Evolutionary conservation across 2,329 filamentous ascomycete genomes (phyloP), one percentile per base, ranked within the genome.

Genomic region (Cercospora nicotianae): DNA sequence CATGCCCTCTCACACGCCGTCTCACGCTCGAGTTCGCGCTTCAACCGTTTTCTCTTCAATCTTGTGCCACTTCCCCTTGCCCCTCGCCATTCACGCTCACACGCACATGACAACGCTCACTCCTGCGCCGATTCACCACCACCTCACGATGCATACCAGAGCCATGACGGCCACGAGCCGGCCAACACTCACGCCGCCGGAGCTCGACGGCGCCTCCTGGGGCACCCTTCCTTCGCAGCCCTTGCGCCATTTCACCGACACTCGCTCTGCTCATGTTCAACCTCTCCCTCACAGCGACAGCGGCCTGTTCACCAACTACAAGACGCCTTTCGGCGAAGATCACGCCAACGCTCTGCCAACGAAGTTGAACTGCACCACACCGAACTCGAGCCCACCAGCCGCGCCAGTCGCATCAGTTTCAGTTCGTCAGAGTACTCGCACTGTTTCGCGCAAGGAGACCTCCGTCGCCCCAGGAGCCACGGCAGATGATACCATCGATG

Each of bases 401-500:
- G 28, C 30, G 10, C n/a, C 28, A 16, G 36, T 39, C 36, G 36
- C 36, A n/a, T 39, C 36, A 3, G 36, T 39, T 7, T 3, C 36
- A 8, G 16, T 39, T 33, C 55, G 30, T 16, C 55, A 59, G 26
- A 20, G 28, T n/a, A 16, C 55, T 10, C 55, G 30, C 55, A 59
- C n/a, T 6, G n/a, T 7, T n/a, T 36, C 55, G 12, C 30, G 55
- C 28, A 20, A 45, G 3, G 42, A 30, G 1, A 18, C 12, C 2
- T 28, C 36, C 36, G 16, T 23, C 23, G 16, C 16, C 7, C 60
- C 33, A n/a, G 60, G 60, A 62, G 60, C 60, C 5, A 42, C 59
- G 18, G 59, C 26, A 20, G 59, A 42, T 13, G 59, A 61, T 61
- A 61, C 59, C 26, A 61, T 61, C 59, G 59, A 61, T 20, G 33